Evolutionary conservation across 2,329 filamentous ascomycete genomes (phyloP).

Genomic region (Penicillium sp.): DNA sequence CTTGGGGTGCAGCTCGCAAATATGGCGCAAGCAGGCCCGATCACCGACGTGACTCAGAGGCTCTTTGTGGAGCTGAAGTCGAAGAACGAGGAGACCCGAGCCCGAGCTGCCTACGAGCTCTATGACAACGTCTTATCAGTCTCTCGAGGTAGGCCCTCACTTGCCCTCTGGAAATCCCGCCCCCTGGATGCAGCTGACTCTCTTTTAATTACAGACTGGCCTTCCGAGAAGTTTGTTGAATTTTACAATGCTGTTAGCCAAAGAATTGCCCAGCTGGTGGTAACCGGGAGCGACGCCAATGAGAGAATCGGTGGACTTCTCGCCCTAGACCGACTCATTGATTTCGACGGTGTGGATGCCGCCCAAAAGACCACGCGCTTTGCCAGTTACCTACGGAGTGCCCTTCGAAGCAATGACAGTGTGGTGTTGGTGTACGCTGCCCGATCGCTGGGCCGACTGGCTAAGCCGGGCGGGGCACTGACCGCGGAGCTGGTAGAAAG

Average conservation of each 20-base stretch:
- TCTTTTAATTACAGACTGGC: conserved; percentile 61
- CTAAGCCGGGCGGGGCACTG: conserved; percentile 86
- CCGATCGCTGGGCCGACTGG: conserved; percentile 83
- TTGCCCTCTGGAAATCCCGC: background rate
- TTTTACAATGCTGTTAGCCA: conserved; percentile 68
- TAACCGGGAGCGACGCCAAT: conserved; percentile 80
- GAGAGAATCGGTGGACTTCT: conserved; percentile 91
- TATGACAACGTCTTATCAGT: conserved; percentile 47
- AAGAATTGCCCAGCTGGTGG: conserved; percentile 70
- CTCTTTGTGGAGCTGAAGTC: conserved; percentile 59
- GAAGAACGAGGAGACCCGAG: conserved; percentile 52
- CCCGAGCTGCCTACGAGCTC: conserved; percentile 51
- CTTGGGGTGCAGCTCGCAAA: conserved; percentile 37
- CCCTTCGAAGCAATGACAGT: conserved; percentile 87
- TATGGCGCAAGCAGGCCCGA: conserved; percentile 50
- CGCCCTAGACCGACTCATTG: conserved; percentile 87
- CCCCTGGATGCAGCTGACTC: conserved; percentile 11
- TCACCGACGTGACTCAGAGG: conserved; percentile 53
- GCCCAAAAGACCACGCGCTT: conserved; percentile 94
- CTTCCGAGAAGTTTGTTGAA: conserved; percentile 72
- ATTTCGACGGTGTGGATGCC: conserved; percentile 93
- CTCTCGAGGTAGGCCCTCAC: conserved; percentile 42
- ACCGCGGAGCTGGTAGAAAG: conserved; percentile 96
- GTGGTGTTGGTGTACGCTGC: conserved; percentile 88
- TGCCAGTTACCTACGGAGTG: conserved; percentile 81